These are phyloP conservation scores for Rhynchosporium secalis DNA, from an alignment of 2,329 filamentous ascomycete species.

Conservation along the genomic window DNA sequence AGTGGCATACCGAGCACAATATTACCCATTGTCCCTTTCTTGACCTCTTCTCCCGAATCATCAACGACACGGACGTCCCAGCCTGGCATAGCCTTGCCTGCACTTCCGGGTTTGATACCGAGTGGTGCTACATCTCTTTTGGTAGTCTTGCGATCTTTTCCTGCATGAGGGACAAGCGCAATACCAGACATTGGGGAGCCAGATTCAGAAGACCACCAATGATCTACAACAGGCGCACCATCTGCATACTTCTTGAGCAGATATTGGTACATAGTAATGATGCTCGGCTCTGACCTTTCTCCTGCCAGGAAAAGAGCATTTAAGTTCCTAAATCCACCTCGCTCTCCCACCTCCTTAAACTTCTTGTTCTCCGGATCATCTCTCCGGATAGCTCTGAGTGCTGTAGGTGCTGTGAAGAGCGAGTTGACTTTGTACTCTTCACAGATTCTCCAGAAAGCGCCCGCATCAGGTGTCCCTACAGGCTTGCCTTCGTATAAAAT, in stretches of 20 bases:
- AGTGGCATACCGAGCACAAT: constrained; percentile 83
- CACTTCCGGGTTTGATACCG: constrained; percentile 76
- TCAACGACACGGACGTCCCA: constrained; percentile 86
- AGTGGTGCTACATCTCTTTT: constrained; percentile 48
- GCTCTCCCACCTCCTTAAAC: constrained; percentile 62
- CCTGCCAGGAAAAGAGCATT: constrained; percentile 82
- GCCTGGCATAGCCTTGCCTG: constrained; percentile 87
- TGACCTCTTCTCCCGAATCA: constrained; percentile 71
- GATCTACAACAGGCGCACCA: constrained; percentile 64
- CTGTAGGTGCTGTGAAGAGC: constrained; percentile 84
- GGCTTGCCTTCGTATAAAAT: constrained; percentile 95
- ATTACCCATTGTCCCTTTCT: constrained; percentile 80
- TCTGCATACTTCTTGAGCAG: constrained; percentile 67
- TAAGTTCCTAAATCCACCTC: constrained; percentile 70
- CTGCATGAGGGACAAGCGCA: constrained; percentile 62
- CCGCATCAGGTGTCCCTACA: constrained; percentile 82
- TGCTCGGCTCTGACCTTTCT: constrained; percentile 84
- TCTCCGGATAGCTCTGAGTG: constrained; percentile 81
- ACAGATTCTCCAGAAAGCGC: constrained; percentile 84
- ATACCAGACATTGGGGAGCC: constrained; percentile 69
- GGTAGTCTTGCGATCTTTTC: constrained; percentile 50
- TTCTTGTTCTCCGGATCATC: constrained; percentile 75
- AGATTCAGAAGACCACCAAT: constrained; percentile 74
- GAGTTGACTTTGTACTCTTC: constrained; percentile 83
- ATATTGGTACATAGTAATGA: constrained; percentile 77